These are phyloP conservation scores for Lanmaoa pseudosensibilis DNA, from an alignment of 768 basidiomycete species.

Conservation along the genomic window DNA sequence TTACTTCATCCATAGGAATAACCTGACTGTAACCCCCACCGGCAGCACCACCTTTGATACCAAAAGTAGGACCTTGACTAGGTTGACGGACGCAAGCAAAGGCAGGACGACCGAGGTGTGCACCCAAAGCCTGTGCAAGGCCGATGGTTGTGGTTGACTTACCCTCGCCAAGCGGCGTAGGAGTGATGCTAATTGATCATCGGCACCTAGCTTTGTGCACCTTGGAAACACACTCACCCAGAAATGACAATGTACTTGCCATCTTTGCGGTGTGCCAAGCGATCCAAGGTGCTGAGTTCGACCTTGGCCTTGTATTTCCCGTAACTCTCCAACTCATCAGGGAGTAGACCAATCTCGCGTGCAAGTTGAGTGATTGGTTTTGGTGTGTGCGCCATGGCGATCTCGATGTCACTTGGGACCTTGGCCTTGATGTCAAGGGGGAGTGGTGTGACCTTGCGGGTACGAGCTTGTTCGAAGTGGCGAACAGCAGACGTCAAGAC, in stretches of 20 bases:
- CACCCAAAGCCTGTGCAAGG: constrained; percentile 93
- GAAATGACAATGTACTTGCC: constrained; percentile 97
- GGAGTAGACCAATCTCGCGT: constrained; percentile 80
- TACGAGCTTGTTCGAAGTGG: constrained; percentile 66
- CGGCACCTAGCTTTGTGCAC: not conserved
- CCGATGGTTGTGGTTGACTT: constrained; percentile 99
- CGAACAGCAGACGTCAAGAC: constrained; percentile 83
- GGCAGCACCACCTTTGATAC: constrained; percentile 98
- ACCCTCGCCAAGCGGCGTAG: constrained; percentile 95
- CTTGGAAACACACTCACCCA: constrained; percentile 50
- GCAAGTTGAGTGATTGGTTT: constrained; percentile 86
- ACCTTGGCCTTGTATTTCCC: constrained; percentile 98
- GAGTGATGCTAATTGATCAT: constrained; percentile 68
- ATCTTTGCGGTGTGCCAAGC: constrained; percentile 79
- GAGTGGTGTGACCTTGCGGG: constrained; percentile 74
- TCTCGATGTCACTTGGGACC: constrained; percentile 96
- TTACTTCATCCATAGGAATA: constrained; percentile 97
- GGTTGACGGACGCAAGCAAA: constrained; percentile 98
- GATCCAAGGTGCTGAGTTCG: constrained; percentile 83
- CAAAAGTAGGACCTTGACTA: constrained; percentile 97
- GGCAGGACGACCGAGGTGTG: constrained; percentile 86
- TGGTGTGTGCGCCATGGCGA: constrained; percentile 91
- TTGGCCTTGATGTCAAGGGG: constrained; percentile 76
- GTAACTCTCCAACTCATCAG: constrained; percentile 89
- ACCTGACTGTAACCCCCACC: constrained; percentile 98